Evolutionary conservation across 805 yeast genomes (phyloP), one percentile per base, ranked within the genome.

Genomic region (Sungouiozyma ichnusensis): DNA sequence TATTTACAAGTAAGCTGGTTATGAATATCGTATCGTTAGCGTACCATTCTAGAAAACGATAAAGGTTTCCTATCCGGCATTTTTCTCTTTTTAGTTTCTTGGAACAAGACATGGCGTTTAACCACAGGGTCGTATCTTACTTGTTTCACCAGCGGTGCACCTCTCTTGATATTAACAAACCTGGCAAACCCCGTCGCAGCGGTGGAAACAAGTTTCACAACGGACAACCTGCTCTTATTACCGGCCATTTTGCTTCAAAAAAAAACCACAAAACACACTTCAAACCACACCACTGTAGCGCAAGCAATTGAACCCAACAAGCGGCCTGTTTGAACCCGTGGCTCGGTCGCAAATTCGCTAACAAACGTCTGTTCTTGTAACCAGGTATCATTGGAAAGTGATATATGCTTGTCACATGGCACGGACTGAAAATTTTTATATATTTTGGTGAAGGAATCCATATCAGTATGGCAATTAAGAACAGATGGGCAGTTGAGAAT

Each of bases 121-220:
- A 85, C 96, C 46, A 79, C 55, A 2, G 95, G 95, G 58, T 86
- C 96, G 57, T 86, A 86, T 53, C 92, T 75, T 27, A 88, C 81
- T 57, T 86, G 92, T 38, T 77, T 78, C 48, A 90, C 79, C 44
- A 76, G 69, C 38, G 85, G 84, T 3, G 94, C 78, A 41, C 84
- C 78, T 68, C 96, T 80, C 39, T 87, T 92, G 37, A 88, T 76
- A 40, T 78, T 69, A 50, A 87, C 76, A 60, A 87, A 81, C 58
- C 94, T 78, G 59, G 78, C 77, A 63, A 72, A 85, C 1, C 97
- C 97, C 1, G 97, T 88, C 52, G 81, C 76, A 15, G 97, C 97
- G 2, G 92, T 73, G 1, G 97, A 90, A 2, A 88, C 69, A 48
- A 90, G 73, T 63, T 86, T 85, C 44, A 90, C 81, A 57, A 88